Evolutionary conservation across 305 asterid species (phyloP).

Genomic region (Rubia tinctorum): DNA sequence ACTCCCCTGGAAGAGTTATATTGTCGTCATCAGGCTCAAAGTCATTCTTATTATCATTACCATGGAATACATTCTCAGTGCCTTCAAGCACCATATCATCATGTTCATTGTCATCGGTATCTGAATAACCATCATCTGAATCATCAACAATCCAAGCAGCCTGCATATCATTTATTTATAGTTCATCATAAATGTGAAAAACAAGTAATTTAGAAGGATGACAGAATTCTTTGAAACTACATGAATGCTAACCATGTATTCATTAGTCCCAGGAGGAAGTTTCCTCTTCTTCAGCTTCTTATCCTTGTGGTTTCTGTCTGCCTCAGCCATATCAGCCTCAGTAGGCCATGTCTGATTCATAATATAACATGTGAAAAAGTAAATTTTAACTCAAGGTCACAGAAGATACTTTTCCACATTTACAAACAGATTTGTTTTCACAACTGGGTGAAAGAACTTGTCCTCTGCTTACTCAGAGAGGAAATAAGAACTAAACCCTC

Average conservation of each 20-base stretch:
- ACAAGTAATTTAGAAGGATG: background rate
- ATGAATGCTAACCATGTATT: conserved; percentile 65
- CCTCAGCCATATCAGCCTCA: conserved; percentile 94
- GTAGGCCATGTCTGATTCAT: conserved; percentile 92
- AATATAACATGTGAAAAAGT: conserved; percentile 2
- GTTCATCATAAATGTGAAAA: background rate
- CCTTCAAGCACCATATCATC: conserved; percentile 86
- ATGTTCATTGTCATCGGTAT: conserved; percentile 59
- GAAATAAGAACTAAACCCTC: background rate
- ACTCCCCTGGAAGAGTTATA: conserved; percentile 61
- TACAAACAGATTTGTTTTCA: background rate
- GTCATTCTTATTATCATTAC: conserved; percentile 35
- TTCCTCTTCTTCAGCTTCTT: conserved; percentile 55
- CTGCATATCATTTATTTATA: conserved; percentile 33
- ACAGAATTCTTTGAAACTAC: background rate
- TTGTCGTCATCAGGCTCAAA: conserved; percentile 76
- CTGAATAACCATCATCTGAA: conserved; percentile 61
- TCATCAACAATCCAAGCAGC: conserved; percentile 96
- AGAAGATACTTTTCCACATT: conserved; percentile 1
- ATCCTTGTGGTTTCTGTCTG: conserved; percentile 47
- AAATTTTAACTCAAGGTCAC: background rate
- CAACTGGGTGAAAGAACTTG: background rate
- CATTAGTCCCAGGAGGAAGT: conserved; percentile 83
- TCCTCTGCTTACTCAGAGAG: background rate
- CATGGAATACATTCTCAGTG: conserved; percentile 38